Evolutionary conservation across 176 grass and related monocot species (phyloP).

Genomic region (Triticum turgidum): DNA sequence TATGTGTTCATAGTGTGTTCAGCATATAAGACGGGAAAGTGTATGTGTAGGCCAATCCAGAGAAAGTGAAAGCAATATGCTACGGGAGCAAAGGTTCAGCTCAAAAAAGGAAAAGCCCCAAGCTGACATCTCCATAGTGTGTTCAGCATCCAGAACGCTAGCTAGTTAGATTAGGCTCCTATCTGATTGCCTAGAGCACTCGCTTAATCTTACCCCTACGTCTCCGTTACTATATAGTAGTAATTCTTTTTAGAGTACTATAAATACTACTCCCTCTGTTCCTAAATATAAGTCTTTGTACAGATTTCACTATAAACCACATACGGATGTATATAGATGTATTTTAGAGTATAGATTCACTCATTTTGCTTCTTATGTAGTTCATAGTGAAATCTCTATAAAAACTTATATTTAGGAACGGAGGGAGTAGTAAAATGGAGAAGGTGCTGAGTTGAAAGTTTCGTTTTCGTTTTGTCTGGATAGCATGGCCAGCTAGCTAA

Average conservation of each 20-base stretch:
- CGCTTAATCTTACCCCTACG: not conserved
- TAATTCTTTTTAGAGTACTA: not conserved
- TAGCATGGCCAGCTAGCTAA: not conserved
- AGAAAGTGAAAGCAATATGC: slow-evolving; percentile 36
- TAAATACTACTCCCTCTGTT: too few relatives aligned
- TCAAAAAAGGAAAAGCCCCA: slow-evolving; percentile 13
- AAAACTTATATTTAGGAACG: too few relatives aligned
- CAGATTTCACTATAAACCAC: too few relatives aligned
- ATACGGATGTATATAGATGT: too few relatives aligned
- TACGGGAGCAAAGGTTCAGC: slow-evolving; percentile 32
- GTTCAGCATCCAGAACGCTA: not conserved
- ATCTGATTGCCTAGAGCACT: slow-evolving; percentile 44
- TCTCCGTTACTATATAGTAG: not conserved
- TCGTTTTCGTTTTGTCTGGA: not conserved
- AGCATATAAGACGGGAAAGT: not conserved
- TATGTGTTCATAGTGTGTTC: not conserved
- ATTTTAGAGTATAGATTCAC: too few relatives aligned
- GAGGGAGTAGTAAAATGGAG: not conserved
- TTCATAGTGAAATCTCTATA: too few relatives aligned
- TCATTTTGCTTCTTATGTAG: too few relatives aligned
- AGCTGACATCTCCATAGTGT: slow-evolving; percentile 23
- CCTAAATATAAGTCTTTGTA: too few relatives aligned
- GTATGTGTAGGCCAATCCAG: slow-evolving; percentile 24
- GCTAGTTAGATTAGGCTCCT: slow-evolving; percentile 12
- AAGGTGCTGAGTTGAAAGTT: not conserved